Evolutionary conservation across 176 grass and related monocot species (phyloP).

Genomic region (Elaeis guineensis): DNA sequence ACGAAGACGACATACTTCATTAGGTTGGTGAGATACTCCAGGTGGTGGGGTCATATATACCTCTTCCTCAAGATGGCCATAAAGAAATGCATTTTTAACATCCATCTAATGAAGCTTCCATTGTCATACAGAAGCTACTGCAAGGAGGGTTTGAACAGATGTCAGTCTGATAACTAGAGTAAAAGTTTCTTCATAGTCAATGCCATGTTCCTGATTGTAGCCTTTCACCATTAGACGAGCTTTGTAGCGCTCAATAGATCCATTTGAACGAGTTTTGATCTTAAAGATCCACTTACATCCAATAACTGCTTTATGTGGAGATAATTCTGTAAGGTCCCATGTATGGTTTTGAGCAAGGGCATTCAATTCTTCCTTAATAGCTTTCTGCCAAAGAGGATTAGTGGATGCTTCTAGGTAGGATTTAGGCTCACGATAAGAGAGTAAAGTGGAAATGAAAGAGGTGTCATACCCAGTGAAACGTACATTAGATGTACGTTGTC

Average conservation of each 20-base stretch:
- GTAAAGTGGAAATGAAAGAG: no score
- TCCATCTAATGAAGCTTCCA: not conserved
- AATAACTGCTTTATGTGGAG: not conserved
- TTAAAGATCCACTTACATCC: not conserved
- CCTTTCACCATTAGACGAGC: not conserved
- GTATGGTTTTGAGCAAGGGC: not conserved
- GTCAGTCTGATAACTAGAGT: not conserved
- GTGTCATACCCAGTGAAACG: no score
- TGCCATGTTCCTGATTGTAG: not conserved
- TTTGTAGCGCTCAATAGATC: not conserved
- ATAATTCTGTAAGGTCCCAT: not conserved
- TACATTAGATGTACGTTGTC: no score
- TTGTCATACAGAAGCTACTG: no score
- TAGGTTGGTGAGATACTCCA: no score
- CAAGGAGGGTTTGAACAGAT: not conserved
- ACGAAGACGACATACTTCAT: not conserved
- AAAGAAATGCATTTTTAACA: not conserved
- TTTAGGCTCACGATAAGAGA: no score
- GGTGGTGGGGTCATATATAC: not conserved
- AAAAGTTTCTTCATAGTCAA: not conserved
- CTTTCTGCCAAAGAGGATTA: no score
- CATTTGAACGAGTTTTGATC: not conserved
- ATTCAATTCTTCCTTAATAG: not conserved
- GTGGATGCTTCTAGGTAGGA: no score
- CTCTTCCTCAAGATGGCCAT: not conserved